A percentile compares a stretch with the other conserved stretches of the same genome.
Evolutionary conservation across 73 alveolate genomes (phyloP).

Genomic region (Diophrys sp.): DNA sequence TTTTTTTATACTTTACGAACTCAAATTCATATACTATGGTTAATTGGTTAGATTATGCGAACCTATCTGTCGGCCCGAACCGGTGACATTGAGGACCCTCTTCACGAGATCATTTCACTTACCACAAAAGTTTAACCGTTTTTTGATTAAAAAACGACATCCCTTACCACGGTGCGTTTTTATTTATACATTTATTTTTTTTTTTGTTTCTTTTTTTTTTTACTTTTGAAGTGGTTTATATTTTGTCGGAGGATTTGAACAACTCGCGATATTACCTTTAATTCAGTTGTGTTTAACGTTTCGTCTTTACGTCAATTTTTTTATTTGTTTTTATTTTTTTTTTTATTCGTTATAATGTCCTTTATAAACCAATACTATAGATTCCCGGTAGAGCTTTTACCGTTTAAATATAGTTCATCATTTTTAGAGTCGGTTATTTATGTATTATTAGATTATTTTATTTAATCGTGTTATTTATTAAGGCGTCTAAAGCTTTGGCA

Average conservation of each 20-base stretch:
- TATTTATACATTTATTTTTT: constrained; percentile 25
- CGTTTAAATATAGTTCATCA: neutral
- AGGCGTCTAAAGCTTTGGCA: constrained; percentile 30
- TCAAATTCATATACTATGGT: too few species aligned
- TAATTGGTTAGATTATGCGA: too few species aligned
- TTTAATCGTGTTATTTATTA: constrained; percentile 14
- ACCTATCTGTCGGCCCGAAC: constrained; percentile 19
- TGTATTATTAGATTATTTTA: constrained; percentile 10
- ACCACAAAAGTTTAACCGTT: constrained; percentile 24
- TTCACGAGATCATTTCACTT: constrained; percentile 37
- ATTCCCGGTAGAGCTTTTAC: constrained; percentile 16
- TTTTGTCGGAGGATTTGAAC: constrained; percentile 5
- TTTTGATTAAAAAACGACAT: constrained; percentile 37
- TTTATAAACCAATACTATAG: constrained; percentile 10
- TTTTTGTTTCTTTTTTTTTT: constrained; percentile 18
- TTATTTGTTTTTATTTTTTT: constrained; percentile 21
- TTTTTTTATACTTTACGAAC: too few species aligned
- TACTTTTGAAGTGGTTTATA: constrained; percentile 2
- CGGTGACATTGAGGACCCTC: constrained; percentile 34
- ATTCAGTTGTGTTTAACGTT: constrained; percentile 1
- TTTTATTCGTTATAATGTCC: constrained; percentile 10
- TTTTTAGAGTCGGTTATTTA: neutral
- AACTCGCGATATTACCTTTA: constrained; percentile 12
- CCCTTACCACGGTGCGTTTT: constrained; percentile 23
- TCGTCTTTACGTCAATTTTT: constrained; percentile 23